These are phyloP conservation scores for Plasmodium malariae DNA, from an alignment of 169 alveolate genomes.

Conservation along the genomic window DNA sequence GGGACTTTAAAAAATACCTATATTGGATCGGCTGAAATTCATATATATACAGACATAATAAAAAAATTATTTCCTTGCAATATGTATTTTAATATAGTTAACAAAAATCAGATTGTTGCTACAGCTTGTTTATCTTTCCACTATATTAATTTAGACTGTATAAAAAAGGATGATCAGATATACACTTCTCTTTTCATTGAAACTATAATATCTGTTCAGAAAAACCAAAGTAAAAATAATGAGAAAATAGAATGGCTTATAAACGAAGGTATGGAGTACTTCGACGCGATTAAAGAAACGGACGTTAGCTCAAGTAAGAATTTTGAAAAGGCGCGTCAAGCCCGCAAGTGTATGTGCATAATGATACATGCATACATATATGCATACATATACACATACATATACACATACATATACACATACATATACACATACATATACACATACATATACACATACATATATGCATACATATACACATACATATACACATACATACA, in stretches of 20 bases:
- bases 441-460: neutral
- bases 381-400: neutral
- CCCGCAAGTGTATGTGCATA: neutral
- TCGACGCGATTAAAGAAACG: conserved; percentile 56
- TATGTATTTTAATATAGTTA: conserved; percentile 31
- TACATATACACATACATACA: neutral
- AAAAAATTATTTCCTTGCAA: conserved; percentile 57
- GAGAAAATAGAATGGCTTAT: conserved; percentile 50
- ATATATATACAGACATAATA: conserved; percentile 59
- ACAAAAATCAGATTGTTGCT: conserved; percentile 66
- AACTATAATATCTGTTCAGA: conserved; percentile 68
- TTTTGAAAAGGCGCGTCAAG: neutral
- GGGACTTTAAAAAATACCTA: conserved; percentile 67
- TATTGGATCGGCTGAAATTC: conserved; percentile 57
- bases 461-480: neutral
- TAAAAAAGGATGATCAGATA: conserved; percentile 63
- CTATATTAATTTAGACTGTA: conserved; percentile 58
- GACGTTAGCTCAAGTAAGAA: conserved; percentile 51
- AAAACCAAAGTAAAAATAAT: conserved; percentile 44
- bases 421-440: neutral
- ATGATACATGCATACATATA: neutral
- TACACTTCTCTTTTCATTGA: conserved; percentile 64
- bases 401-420: neutral
- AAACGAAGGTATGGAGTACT: conserved; percentile 40
- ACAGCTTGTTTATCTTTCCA: conserved; percentile 54